Conservation (phyloP, 139 green algal species). For the Tetradesmus lagerheimii region DNA sequence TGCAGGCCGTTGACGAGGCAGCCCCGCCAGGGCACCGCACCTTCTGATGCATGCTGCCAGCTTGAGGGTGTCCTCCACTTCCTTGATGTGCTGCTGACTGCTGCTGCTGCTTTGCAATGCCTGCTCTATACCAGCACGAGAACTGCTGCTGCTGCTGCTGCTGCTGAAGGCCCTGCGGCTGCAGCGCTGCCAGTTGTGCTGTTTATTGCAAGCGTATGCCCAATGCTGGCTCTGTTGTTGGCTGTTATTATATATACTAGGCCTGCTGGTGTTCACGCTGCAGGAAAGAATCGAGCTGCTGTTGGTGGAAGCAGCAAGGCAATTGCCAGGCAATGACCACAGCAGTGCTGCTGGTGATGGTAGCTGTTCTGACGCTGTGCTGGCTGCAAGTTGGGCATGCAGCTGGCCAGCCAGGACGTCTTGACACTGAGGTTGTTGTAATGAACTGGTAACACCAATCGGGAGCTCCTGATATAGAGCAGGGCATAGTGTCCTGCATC, state of each 20-base stretch:
- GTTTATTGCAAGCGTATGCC: background rate
- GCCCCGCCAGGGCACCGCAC: background rate
- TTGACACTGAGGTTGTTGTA: background rate
- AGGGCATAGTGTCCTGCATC: background rate
- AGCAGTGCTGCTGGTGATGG: background rate
- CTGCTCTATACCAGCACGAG: background rate
- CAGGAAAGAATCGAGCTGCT: background rate
- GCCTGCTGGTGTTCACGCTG: background rate
- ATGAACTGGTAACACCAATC: background rate
- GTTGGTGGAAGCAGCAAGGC: background rate
- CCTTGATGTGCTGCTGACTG: conserved; percentile 6
- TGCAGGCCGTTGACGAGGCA: background rate
- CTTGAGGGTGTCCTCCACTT: conserved; percentile 56
- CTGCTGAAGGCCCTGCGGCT: background rate
- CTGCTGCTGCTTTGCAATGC: background rate
- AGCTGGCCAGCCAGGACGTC: background rate
- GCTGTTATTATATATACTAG: background rate
- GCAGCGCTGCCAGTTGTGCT: background rate
- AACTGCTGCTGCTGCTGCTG: conserved; percentile 19
- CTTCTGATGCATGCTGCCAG: conserved; percentile 50
- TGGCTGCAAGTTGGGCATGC: background rate
- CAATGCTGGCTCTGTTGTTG: background rate
- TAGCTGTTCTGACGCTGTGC: background rate
- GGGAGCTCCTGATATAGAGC: background rate
- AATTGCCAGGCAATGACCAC: background rate